Evolutionary conservation across 2,329 filamentous ascomycete species (phyloP), one percentile per base, ranked within the genome.

Genomic region (Pyricularia sp.): DNA sequence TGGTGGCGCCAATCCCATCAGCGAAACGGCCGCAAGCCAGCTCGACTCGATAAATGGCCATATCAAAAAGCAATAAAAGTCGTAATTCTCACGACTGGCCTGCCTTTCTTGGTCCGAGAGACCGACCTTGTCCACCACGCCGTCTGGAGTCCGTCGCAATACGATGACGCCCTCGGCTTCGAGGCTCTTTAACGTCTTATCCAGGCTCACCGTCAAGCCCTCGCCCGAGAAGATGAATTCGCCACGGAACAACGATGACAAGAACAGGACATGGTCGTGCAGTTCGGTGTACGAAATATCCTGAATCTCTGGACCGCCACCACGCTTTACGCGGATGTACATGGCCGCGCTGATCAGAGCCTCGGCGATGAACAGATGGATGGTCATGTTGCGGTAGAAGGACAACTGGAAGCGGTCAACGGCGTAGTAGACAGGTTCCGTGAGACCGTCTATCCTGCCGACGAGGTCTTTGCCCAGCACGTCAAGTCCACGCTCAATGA

Each of bases 361-460:
- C 73, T 97, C 93, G 2, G 91, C 89, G 65, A 99, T 94, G 75
- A 99, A 99, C 5, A 99, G 83, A 73, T 99, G 94, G 67, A 99
- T 99, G 0, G 93, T 97, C 94, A 97, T 97, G 76, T 99, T 99
- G 64, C 94, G 88, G 77, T 99, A 99, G 76, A 99, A 99, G 0
- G 92, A 96, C 10, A 99, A 83, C 73, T 99, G 94, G 79, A 99
- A 99, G 64, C 92, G 85, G 74, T 99, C 94, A 53, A 97, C 92
- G 4, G 94, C 94, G 71, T 91, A 96, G 75, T 91, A 97, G 0
- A 94, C 97, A 22, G 91, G 90, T 73, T 99, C 94, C 0, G 90
- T 89, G 5, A 99, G 78, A 0, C 88, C 91, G 49, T 88, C 83
- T 0, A 96, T 82, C 4, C 88, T 80, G 4, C 93, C 91, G 0